phyloP scores from a whole-genome alignment of 2,329 filamentous ascomycete species.

The Venturia oleaginea region DNA sequence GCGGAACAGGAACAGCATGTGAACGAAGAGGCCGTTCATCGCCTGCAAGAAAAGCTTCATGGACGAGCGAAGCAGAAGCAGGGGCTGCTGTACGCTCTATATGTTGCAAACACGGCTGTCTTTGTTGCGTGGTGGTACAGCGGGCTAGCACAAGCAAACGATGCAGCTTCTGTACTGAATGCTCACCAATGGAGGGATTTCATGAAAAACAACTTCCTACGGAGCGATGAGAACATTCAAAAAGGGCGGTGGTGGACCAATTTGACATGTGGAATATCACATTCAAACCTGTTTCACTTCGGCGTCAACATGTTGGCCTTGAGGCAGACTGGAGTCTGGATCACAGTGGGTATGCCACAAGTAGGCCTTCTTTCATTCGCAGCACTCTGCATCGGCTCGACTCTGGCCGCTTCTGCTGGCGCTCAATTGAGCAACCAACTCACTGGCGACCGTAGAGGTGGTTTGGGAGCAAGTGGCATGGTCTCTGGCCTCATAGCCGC shows the following conservation, averaged over 20 bases:
- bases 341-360: slow-evolving; percentile 23
- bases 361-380: slow-evolving; percentile 22
- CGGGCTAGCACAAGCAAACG: background rate
- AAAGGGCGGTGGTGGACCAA: slow-evolving; percentile 29
- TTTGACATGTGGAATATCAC: slow-evolving; percentile 33
- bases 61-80: background rate
- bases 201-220: slow-evolving; percentile 23
- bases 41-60: background rate
- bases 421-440: background rate
- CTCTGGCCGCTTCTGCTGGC: slow-evolving; percentile 19
- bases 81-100: slow-evolving; percentile 20
- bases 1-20: background rate
- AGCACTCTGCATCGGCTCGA: slow-evolving; percentile 25
- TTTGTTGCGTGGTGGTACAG: slow-evolving; percentile 31
- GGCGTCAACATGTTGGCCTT: slow-evolving; percentile 34
- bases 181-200: slow-evolving; percentile 20
- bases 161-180: background rate
- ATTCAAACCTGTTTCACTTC: slow-evolving; percentile 28
- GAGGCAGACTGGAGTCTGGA: slow-evolving; percentile 27
- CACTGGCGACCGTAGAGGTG: background rate
- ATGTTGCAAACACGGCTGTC: slow-evolving; percentile 33
- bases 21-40: background rate
- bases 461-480: slow-evolving; percentile 32
- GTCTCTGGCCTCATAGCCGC: slow-evolving; percentile 33
- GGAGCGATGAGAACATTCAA: slow-evolving; percentile 22